Evolutionary conservation across 1,284 basidiomycete genomes (phyloP), one percentile per base, ranked within the genome.

Genomic region (Malassezia obtusa): DNA sequence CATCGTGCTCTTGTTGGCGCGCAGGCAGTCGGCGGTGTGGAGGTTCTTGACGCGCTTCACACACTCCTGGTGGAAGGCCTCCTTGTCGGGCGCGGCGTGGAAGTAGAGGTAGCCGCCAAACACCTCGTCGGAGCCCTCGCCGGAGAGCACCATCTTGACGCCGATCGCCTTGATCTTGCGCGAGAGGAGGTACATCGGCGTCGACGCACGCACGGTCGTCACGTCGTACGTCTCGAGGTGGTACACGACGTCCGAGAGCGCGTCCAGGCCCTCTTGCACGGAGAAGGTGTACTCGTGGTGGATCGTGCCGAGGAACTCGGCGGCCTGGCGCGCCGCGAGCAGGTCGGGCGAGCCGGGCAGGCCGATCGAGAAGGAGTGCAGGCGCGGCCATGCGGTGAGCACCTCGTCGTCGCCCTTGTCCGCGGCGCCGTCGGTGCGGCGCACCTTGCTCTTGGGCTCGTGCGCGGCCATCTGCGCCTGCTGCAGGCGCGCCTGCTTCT

Each of bases 1-100:
- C 94, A 99, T 98, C 8, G 94, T 98, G 41, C 89, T 91, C 87
- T 98, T 98, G 83, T 99, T 99, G 59, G 94, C 94, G 57, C 94
- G 84, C 58, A 99, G 80, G 76, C 94, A 99, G 75, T 99, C 94
- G 35, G 94, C 81, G 2, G 92, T 96, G 77, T 98, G 92, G 49
- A 99, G 79, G 80, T 96, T 92, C 79, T 98, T 98, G 67, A 96
- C 90, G 37, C 94, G 84, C 71, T 85, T 84, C 49, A 96, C 86
- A 65, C 83, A 85, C 77, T 99, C 94, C 75, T 94, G 87, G 79
- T 98, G 89, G 81, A 98, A 95, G 19, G 89, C 84, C 62, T 78
- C 79, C 49, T 83, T 77, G 70, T 91, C 84, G 14, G 94, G 94
- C 0, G 94, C 94, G 38, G 92, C 92, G 76, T 98, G 92, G 84